Evolutionary conservation across 495 filamentous ascomycete species (phyloP), one percentile per base, ranked within the genome.

Genomic region (Podospora pseudoanserina): DNA sequence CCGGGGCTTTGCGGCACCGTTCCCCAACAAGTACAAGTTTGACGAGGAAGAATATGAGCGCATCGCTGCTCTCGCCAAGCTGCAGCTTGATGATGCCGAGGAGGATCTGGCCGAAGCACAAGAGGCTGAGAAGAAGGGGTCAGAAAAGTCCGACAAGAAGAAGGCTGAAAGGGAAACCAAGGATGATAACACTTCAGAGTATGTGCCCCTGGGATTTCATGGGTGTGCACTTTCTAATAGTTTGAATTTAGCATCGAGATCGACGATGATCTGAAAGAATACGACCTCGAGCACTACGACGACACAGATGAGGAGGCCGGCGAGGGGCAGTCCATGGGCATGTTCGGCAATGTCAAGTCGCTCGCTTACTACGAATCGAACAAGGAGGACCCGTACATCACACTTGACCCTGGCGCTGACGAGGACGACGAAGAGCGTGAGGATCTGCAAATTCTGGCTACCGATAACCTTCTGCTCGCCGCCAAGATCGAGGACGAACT

Each of bases 401-500:
- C 92, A 26, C 84, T 99, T 73, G 85, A 90, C 68, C 89, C 89
- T 65, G 82, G 78, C 54, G 66, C 69, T 76, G 83, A 89, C 39
- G 90, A 92, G 53, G 91, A 94, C 2, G 89, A 91, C 26, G 92
- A 97, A 60, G 95, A 99, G 60, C 87, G 93, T 64, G 94, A 97
- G 80, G 95, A 98, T 74, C 84, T 98, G 19, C 93, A 99, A 78
- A 92, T 99, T 67, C 79, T 98, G 65, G 88, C 90, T 2, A 93
- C 91, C 26, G 95, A 99, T 78, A 99, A 97, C 75, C 81, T 99
- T 67, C 78, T 99, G 26, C 81, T 99, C 61, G 90, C 93, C 18
- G 93, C 92, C 70, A 94, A 96, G 83, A 86, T 97, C 20, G 95
- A 99, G 79, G 95, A 99, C 71, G 95, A 98, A 72, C 90, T 99